phyloP scores from a whole-genome alignment of 1,284 basidiomycete species.

The Marasmius fiardii region DNA sequence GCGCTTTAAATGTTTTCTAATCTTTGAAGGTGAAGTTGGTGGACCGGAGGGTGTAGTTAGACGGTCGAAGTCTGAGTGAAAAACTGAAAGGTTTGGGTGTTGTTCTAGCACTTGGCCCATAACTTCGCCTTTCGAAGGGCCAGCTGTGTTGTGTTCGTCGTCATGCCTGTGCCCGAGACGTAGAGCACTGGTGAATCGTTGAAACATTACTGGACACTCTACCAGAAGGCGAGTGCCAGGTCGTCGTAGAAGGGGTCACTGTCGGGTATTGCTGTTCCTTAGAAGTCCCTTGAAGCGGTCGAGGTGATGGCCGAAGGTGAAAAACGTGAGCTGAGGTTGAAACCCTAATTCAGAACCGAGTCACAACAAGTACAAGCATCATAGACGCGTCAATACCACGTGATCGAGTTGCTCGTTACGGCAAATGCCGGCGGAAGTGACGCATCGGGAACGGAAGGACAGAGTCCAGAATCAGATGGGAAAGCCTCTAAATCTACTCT shows the following conservation, averaged over 20 bases:
- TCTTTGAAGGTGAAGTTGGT: constrained; percentile 45
- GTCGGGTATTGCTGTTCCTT: too few relatives aligned
- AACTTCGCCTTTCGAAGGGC: constrained; percentile 38
- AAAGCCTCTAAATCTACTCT: not conserved
- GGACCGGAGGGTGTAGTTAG: constrained; percentile 38
- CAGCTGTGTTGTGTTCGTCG: constrained; percentile 30
- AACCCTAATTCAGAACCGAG: not conserved
- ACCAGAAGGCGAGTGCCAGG: not conserved
- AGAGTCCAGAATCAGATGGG: not conserved
- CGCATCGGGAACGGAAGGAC: not conserved
- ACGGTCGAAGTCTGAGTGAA: constrained; percentile 39
- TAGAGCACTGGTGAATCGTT: constrained; percentile 47
- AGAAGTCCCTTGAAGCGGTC: not conserved
- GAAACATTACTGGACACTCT: not conserved
- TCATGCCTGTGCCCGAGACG: constrained; percentile 30
- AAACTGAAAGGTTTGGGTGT: constrained; percentile 37
- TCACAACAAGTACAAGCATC: not conserved
- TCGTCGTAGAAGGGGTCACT: not conserved
- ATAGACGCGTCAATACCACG: not conserved
- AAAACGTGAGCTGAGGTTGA: not conserved
- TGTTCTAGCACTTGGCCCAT: constrained; percentile 46
- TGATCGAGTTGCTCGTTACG: not conserved
- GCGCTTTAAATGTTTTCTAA: constrained; percentile 41
- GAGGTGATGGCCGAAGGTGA: not conserved
- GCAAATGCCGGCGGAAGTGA: not conserved